A percentile compares a stretch with the other conserved stretches of the same genome.
Conservation (phyloP, 108 stramenopile genomes). For the Skeletonema marinoi region DNA sequence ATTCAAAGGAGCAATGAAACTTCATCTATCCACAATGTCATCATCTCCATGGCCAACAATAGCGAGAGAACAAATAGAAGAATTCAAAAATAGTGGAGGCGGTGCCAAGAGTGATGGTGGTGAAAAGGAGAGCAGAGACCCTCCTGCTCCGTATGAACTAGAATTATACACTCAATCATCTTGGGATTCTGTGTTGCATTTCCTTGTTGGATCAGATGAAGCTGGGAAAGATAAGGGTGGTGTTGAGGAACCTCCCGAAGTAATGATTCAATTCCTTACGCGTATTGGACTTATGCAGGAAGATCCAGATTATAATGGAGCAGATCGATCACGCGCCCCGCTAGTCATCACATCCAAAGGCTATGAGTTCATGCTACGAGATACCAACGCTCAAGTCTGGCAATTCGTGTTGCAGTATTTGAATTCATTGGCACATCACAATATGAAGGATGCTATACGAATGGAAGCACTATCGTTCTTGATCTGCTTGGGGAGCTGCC, state of each 20-base stretch:
- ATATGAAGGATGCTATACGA: conserved; percentile 43
- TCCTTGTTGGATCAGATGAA: conserved; percentile 77
- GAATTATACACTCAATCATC: conserved; percentile 78
- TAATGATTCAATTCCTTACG: conserved; percentile 66
- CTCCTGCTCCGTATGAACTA: conserved; percentile 68
- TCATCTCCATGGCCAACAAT: conserved; percentile 47
- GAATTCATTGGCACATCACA: conserved; percentile 38
- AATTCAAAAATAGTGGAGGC: conserved; percentile 8
- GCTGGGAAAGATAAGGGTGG: conserved; percentile 13
- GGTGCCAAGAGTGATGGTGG: conserved; percentile 2
- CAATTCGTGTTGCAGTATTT: conserved; percentile 85
- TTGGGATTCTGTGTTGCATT: conserved; percentile 88
- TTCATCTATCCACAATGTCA: conserved; percentile 32
- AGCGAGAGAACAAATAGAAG: conserved; percentile 31
- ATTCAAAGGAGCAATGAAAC: conserved; percentile 36
- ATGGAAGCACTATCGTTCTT: conserved; percentile 73
- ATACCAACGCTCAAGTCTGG: conserved; percentile 83
- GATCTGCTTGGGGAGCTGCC: conserved; percentile 71
- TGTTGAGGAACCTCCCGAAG: conserved; percentile 67
- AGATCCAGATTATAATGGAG: conserved; percentile 80
- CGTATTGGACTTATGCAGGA: conserved; percentile 78
- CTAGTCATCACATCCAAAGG: conserved; percentile 85
- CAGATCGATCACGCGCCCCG: conserved; percentile 58
- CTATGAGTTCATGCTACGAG: conserved; percentile 88
- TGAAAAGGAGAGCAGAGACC: conserved; percentile 39